Evolutionary conservation across 2,329 filamentous ascomycete genomes (phyloP).

Genomic region (Fusarium penzigii): DNA sequence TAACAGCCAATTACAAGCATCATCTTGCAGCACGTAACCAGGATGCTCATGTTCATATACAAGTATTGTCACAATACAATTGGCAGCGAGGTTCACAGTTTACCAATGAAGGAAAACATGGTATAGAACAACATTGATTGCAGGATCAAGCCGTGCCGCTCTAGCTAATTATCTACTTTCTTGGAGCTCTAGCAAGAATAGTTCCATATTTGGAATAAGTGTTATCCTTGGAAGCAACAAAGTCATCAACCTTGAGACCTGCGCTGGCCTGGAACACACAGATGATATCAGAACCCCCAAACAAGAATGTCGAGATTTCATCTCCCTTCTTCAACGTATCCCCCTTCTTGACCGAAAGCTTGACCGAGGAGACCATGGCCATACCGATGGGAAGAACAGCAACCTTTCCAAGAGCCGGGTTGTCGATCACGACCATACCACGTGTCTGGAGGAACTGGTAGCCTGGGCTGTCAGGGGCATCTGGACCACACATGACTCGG

Average conservation of each 20-base stretch:
- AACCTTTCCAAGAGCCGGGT: constrained; percentile 35
- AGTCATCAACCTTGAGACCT: constrained; percentile 14
- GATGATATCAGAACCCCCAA: constrained; percentile 45
- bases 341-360: constrained; percentile 29
- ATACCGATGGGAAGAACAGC: constrained; percentile 46
- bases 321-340: constrained; percentile 39
- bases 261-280: constrained; percentile 38
- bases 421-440: constrained; percentile 42
- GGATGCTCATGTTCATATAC: too few species aligned
- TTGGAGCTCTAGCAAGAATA: constrained; percentile 12
- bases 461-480: constrained; percentile 37
- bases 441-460: constrained; percentile 44
- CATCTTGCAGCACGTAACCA: too few species aligned
- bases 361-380: constrained; percentile 45
- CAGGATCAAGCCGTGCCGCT: too few species aligned
- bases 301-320: constrained; percentile 44
- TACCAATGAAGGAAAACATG: too few species aligned
- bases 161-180: not conserved
- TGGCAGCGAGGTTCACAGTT: too few species aligned
- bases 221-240: constrained; percentile 13
- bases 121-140: too few species aligned
- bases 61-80: too few species aligned
- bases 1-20: too few species aligned
- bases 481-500: constrained; percentile 23
- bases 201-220: constrained; percentile 23